Evolutionary conservation across 164 flowering plant genomes (phyloP).

Genomic region (Aristolochia fimbriata): DNA sequence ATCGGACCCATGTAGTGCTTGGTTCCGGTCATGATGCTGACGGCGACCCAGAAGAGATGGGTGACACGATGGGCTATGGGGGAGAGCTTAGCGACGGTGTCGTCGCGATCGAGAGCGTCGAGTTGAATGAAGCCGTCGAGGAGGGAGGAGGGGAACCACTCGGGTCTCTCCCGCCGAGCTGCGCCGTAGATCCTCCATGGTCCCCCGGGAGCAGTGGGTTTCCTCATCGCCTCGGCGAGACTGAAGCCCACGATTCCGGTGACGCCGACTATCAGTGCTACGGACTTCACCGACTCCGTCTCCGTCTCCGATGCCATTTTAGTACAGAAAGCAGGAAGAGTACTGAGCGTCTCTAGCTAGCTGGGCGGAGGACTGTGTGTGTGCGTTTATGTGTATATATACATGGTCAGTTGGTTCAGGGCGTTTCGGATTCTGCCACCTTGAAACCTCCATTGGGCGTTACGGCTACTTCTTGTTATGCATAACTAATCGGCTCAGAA

Average conservation of each 20-base stretch:
- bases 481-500: too few species aligned
- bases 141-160: conserved; percentile 23
- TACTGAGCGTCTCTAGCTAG: too few species aligned
- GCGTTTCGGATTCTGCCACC: too few species aligned
- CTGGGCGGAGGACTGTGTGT: too few species aligned
- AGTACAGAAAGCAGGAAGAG: too few species aligned
- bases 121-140: conserved; percentile 17
- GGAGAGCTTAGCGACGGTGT: conserved; percentile 13
- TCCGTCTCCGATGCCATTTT: too few species aligned
- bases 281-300: conserved; percentile 3
- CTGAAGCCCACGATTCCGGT: conserved; percentile 36
- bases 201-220: conserved; percentile 16
- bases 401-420: too few species aligned
- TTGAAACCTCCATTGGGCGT: too few species aligned
- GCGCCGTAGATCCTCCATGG: conserved; percentile 36
- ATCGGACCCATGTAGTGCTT: conserved; percentile 37
- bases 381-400: too few species aligned
- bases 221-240: conserved; percentile 25
- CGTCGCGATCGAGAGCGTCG: conserved; percentile 13
- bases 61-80: conserved; percentile 26
- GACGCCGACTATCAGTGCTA: conserved; percentile 32
- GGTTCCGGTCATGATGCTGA: conserved; percentile 34
- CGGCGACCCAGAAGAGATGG: conserved; percentile 13
- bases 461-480: too few species aligned
- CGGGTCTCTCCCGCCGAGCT: conserved; percentile 23